Conservation (phyloP, 192 early-diverging fungal genomes). For the Coemansia sp. region DNA sequence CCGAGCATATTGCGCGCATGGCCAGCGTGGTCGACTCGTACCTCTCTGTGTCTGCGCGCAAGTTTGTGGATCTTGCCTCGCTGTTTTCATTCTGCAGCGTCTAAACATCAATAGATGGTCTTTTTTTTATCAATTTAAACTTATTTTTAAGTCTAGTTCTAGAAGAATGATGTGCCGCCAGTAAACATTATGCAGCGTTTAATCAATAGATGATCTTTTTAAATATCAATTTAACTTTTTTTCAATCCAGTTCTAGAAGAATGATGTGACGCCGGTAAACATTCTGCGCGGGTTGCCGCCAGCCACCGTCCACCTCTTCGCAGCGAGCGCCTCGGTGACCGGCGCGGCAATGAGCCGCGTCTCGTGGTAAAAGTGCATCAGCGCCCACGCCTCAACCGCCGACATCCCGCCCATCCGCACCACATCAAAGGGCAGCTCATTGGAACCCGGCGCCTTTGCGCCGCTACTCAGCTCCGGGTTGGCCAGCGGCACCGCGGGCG, state of each 20-base stretch:
- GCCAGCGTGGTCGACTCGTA: conserved; percentile 61
- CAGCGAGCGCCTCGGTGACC: conserved; percentile 31
- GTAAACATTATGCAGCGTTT: no score
- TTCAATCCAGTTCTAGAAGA: conserved; percentile 23
- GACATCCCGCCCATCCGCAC: conserved; percentile 23
- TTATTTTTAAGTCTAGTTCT: no score
- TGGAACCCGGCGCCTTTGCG: neutral
- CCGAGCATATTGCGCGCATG: conserved; percentile 47
- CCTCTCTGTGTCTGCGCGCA: conserved; percentile 67
- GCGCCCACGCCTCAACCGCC: conserved; percentile 31
- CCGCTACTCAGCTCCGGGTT: conserved; percentile 32
- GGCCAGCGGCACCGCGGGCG: conserved; percentile 18
- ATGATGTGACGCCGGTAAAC: conserved; percentile 41
- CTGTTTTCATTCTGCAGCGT: conserved; percentile 56
- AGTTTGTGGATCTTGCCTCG: conserved; percentile 68
- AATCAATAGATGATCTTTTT: no score
- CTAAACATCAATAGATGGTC: no score
- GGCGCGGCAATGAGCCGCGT: conserved; percentile 21
- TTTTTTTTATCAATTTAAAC: no score
- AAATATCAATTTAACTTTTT: no score
- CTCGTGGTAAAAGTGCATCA: conserved; percentile 42
- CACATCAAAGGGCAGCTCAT: conserved; percentile 22
- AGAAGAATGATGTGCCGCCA: no score
- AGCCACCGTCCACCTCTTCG: conserved; percentile 41
- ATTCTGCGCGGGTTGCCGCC: conserved; percentile 49